These are phyloP conservation scores for Candida schatavii DNA, from an alignment of 805 yeast species.

Conservation along the genomic window DNA sequence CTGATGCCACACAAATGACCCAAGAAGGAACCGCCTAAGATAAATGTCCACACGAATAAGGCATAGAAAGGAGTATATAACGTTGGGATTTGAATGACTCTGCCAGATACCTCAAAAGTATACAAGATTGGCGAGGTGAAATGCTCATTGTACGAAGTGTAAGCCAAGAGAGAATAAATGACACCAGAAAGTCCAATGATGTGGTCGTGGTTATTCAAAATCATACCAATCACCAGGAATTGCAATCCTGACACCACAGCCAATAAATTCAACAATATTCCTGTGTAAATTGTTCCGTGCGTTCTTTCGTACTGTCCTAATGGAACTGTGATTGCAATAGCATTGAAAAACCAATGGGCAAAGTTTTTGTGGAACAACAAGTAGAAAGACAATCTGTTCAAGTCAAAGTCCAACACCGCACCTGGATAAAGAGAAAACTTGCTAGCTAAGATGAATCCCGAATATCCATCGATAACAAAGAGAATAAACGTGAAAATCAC, in stretches of 20 bases:
- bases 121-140: constrained; percentile 37
- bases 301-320: constrained; percentile 62
- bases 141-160: constrained; percentile 50
- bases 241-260: constrained; percentile 69
- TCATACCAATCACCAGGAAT: constrained; percentile 50
- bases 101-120: constrained; percentile 26
- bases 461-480: constrained; percentile 30
- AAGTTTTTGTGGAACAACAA: constrained; percentile 65
- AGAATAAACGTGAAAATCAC: constrained; percentile 51
- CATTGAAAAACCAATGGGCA: constrained; percentile 60
- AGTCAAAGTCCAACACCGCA: constrained; percentile 45
- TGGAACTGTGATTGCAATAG: constrained; percentile 55
- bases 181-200: constrained; percentile 74
- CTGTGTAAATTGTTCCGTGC: constrained; percentile 86
- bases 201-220: constrained; percentile 42
- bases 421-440: constrained; percentile 52
- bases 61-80: constrained; percentile 53
- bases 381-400: constrained; percentile 63
- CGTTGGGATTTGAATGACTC: constrained; percentile 54
- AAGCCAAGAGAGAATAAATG: constrained; percentile 65
- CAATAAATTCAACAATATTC: constrained; percentile 68
- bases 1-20: constrained; percentile 71
- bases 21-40: constrained; percentile 61
- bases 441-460: constrained; percentile 25
- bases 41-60: constrained; percentile 35